These are phyloP conservation scores for Fraxinus floribunda DNA, from an alignment of 305 asterid genomes.

Conservation along the genomic window DNA sequence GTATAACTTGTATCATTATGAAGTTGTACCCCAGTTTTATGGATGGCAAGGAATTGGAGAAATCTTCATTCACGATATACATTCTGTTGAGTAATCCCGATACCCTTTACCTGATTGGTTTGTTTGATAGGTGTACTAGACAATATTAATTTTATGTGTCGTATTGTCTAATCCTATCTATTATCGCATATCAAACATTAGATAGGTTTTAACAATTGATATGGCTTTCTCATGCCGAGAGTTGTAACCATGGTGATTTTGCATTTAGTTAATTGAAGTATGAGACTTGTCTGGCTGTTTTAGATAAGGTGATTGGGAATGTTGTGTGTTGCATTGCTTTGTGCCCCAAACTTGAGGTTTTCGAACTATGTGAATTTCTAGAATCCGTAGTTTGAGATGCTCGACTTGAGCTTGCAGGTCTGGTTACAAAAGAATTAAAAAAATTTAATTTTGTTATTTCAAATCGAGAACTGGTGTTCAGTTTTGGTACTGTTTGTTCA, in stretches of 20 bases:
- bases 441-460: background rate
- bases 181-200: background rate
- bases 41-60: conserved; percentile 8
- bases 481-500: background rate
- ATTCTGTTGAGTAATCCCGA: background rate
- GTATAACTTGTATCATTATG: background rate
- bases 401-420: background rate
- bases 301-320: background rate
- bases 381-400: background rate
- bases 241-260: background rate
- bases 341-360: background rate
- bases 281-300: background rate
- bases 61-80: background rate
- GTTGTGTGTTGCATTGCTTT: background rate
- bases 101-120: background rate
- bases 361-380: background rate
- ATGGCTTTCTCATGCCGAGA: background rate
- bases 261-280: background rate
- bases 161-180: background rate
- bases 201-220: background rate
- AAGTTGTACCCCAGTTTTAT: background rate
- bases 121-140: background rate
- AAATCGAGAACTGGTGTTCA: background rate
- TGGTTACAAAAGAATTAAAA: background rate
- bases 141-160: background rate